These are phyloP conservation scores for Endocarpon pusillum DNA, from an alignment of 495 filamentous ascomycete genomes.

Conservation along the genomic window DNA sequence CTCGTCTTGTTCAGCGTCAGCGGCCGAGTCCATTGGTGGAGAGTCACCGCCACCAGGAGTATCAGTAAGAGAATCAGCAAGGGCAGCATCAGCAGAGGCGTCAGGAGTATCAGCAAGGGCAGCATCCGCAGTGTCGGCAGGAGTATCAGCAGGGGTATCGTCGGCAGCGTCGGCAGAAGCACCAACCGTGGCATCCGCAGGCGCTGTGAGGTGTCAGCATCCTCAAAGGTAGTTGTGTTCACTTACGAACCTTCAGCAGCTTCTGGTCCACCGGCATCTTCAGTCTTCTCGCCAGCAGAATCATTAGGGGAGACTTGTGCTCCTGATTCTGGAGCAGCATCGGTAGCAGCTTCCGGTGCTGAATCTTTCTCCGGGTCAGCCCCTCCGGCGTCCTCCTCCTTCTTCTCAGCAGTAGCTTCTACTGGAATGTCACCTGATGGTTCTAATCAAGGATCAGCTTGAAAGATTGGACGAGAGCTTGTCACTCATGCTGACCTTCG, in stretches of 20 bases:
- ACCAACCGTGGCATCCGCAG: conserved; percentile 4
- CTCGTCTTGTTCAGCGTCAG: neutral
- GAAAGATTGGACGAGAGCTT: neutral
- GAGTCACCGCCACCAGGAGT: neutral
- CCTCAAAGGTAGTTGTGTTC: neutral
- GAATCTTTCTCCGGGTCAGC: neutral
- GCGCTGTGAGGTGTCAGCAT: too few species aligned
- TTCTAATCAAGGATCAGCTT: conserved; percentile 1
- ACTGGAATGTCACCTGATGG: conserved; percentile 3
- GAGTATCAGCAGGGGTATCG: conserved; percentile 4
- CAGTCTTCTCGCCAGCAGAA: conserved; percentile 6
- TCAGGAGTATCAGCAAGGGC: conserved; percentile 1
- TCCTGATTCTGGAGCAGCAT: conserved; percentile 2
- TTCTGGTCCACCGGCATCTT: conserved; percentile 2
- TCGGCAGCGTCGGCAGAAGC: conserved; percentile 6
- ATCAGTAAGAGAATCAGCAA: too few species aligned
- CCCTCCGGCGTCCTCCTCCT: conserved; percentile 5
- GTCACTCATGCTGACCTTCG: neutral
- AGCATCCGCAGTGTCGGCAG: conserved; percentile 1
- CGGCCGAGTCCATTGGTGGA: neutral
- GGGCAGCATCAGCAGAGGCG: conserved; percentile 1
- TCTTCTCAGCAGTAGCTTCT: neutral
- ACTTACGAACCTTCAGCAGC: neutral
- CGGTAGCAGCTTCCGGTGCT: neutral
- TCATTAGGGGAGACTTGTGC: conserved; percentile 3